Base-by-base conservation (phyloP, 2,329 filamentous ascomycete species). In the Ilyonectria sp. region DNA sequence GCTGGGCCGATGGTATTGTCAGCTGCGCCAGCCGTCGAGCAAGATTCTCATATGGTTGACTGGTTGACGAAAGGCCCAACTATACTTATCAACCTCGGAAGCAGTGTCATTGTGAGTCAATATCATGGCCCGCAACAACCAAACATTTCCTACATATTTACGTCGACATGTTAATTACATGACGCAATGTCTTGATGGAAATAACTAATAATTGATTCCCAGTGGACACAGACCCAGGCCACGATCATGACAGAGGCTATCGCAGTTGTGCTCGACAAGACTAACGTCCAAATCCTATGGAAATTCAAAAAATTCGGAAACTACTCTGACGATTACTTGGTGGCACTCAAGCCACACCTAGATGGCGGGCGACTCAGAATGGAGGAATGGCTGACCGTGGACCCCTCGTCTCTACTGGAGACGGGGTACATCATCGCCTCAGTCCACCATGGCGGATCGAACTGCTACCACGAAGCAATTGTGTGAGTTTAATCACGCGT, bases 61-160 rank as follows among this genome's bases (percentile, higher is more conserved):
- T 87, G 85, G 86, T 67, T 87, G 13, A 74, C 75, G 1, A 73
- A 73, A 8, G 73, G 73, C 0, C 83, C 83, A 2, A 87, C 85
- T 0, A 74, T 87, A 0, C 76, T 87, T 13, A 79, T 88, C 9
- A 86, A 85, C 60, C 77, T 87, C 0, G 86, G 86, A 0, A 86
- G 82, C 3, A 75, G 52, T 13, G 43, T 73, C 10, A 43, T 21
- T 1, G 67, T 71, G 53, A 31, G 69, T 60, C 17, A 15, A 40
- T 40, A 15, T 4, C 6, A 17, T 13, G 17, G 11, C 37, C 37
- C 10, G 10, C 37, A 6, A 13, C 17, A 40, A 15, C 3, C 2
- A 3, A 10, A 40, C 17, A 40, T 17, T 17, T 17, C 4, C 17
- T 15, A 6, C 6, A 15, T 3, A 11, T 17, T 17, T 17, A 40